These are phyloP conservation scores for Inonotus obliquus DNA, from an alignment of 1,284 basidiomycete species.

Conservation along the genomic window DNA sequence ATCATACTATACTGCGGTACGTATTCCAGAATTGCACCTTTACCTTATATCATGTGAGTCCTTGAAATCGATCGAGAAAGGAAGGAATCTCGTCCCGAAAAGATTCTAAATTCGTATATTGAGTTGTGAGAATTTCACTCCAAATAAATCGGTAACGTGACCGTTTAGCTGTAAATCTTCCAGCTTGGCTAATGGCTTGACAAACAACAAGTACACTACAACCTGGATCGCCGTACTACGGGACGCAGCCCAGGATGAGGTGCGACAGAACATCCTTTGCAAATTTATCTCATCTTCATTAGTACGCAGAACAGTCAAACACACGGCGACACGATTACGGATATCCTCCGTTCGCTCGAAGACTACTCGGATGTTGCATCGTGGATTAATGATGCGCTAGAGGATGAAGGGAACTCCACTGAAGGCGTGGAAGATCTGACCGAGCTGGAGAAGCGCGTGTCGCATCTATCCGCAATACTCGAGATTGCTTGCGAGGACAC, in stretches of 20 bases:
- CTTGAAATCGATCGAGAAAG: too few relatives aligned
- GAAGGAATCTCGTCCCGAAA: too few relatives aligned
- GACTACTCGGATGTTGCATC: slow-evolving; percentile 28
- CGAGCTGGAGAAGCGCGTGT: slow-evolving; percentile 69
- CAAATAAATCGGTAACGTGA: too few relatives aligned
- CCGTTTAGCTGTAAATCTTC: too few relatives aligned
- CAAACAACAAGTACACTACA: background rate
- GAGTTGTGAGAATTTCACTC: too few relatives aligned
- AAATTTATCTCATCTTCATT: slow-evolving; percentile 1
- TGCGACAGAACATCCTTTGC: background rate
- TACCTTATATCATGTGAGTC: too few relatives aligned
- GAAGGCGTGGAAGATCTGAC: slow-evolving; percentile 51
- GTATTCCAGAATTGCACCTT: too few relatives aligned
- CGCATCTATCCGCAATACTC: slow-evolving; percentile 67
- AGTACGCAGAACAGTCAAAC: slow-evolving; percentile 6
- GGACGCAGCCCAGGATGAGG: background rate
- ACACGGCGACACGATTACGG: background rate
- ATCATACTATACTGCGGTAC: too few relatives aligned
- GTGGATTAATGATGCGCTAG: slow-evolving; percentile 27
- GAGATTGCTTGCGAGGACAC: slow-evolving; percentile 86
- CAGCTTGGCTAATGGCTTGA: background rate
- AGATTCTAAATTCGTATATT: too few relatives aligned
- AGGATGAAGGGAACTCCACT: slow-evolving; percentile 31
- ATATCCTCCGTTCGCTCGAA: slow-evolving; percentile 32
- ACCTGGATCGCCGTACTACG: background rate